phyloP scores from a whole-genome alignment of 768 basidiomycete genomes.

The Collybia sordida region DNA sequence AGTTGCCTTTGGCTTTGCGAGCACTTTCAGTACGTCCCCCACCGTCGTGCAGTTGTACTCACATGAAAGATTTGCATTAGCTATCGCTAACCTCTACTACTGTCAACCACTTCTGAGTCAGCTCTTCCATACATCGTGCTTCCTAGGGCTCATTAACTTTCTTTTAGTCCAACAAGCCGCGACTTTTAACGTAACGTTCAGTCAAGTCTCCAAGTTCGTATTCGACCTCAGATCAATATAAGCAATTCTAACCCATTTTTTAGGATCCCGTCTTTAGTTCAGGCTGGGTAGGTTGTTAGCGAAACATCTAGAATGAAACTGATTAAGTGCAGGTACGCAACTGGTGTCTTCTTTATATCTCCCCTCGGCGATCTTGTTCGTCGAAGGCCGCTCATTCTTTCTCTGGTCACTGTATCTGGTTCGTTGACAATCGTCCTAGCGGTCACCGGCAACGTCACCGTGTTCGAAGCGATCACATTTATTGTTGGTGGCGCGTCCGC shows the following conservation, averaged over 20 bases:
- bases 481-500: slow-evolving; percentile 68
- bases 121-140: slow-evolving; percentile 10
- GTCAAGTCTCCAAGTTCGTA: slow-evolving; percentile 34
- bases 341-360: slow-evolving; percentile 69
- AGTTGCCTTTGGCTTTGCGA: slow-evolving; percentile 57
- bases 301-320: background rate
- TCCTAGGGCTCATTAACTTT: background rate
- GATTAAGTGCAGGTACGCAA: slow-evolving; percentile 51
- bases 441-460: slow-evolving; percentile 51
- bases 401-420: slow-evolving; percentile 51
- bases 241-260: background rate
- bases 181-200: slow-evolving; percentile 33
- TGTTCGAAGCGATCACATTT: slow-evolving; percentile 67
- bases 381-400: slow-evolving; percentile 65
- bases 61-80: slow-evolving; percentile 26
- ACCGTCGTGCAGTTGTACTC: background rate
- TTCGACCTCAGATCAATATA: slow-evolving; percentile 59
- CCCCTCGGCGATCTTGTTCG: slow-evolving; percentile 83
- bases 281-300: background rate
- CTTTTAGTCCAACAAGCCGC: slow-evolving; percentile 37
- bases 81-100: slow-evolving; percentile 76
- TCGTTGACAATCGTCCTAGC: slow-evolving; percentile 70
- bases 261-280: background rate
- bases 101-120: slow-evolving; percentile 74
- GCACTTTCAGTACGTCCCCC: slow-evolving; percentile 47